Evolutionary conservation across 2,329 filamentous ascomycete genomes (phyloP).

Genomic region (Pseudocercospora macadamiae): DNA sequence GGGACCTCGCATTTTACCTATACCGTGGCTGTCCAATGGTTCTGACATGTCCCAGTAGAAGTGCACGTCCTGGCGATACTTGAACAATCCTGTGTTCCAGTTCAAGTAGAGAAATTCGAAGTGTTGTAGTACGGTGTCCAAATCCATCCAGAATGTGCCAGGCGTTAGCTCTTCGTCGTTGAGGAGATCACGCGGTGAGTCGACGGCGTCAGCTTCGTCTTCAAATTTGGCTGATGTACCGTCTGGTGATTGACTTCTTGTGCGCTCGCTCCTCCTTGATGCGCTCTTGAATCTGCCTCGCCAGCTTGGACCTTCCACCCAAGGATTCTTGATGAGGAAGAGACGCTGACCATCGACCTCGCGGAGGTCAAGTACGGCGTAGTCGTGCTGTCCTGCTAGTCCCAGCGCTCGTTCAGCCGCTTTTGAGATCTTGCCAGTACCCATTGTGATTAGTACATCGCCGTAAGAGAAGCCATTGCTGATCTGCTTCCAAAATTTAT

Average conservation of each 20-base stretch:
- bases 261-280: constrained; percentile 11
- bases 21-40: constrained; percentile 35
- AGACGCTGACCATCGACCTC: constrained; percentile 65
- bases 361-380: constrained; percentile 81
- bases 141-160: constrained; percentile 92
- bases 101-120: constrained; percentile 97
- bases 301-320: constrained; percentile 81
- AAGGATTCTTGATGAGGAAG: constrained; percentile 92
- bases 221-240: constrained; percentile 24
- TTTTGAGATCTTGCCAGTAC: constrained; percentile 78
- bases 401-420: constrained; percentile 80
- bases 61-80: constrained; percentile 81
- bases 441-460: constrained; percentile 85
- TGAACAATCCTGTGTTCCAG: constrained; percentile 89
- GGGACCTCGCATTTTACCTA: constrained; percentile 52
- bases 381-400: constrained; percentile 88
- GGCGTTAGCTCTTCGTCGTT: constrained; percentile 52
- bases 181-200: constrained; percentile 40
- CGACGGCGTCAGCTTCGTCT: constrained; percentile 34
- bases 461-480: constrained; percentile 73
- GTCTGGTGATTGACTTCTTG: constrained; percentile 9
- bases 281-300: constrained; percentile 52
- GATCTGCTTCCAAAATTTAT: constrained; percentile 77
- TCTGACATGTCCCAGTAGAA: constrained; percentile 74
- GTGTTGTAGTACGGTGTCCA: constrained; percentile 84